Evolutionary conservation across 257 asterid genomes (phyloP).

Genomic region (Scutellaria galericulata): DNA sequence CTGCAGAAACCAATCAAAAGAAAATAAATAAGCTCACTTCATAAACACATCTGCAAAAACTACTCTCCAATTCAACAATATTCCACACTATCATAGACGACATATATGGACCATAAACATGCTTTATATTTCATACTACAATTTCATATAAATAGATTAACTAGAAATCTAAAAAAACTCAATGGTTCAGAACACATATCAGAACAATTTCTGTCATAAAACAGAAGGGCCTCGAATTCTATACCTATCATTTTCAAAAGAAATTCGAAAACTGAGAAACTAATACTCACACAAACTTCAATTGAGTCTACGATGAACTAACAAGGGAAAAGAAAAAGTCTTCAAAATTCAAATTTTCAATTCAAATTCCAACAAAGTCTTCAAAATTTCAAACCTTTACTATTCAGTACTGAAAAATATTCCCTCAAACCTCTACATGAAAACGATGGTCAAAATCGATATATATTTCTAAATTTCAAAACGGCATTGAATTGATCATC

Average conservation of each 20-base stretch:
- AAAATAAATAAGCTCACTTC: slow-evolving; percentile 18
- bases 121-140: neutral
- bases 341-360: neutral
- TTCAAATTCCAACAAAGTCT: neutral
- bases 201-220: slow-evolving; percentile 1
- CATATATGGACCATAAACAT: neutral
- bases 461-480: neutral
- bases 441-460: neutral
- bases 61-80: slow-evolving; percentile 10
- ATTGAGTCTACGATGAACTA: neutral
- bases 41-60: neutral
- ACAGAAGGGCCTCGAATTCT: slow-evolving; percentile 2
- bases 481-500: neutral
- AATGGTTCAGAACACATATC: slow-evolving; percentile 5
- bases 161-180: neutral
- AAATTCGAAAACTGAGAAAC: neutral
- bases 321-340: neutral
- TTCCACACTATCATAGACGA: slow-evolving; percentile 6
- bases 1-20: slow-evolving; percentile 53
- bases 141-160: slow-evolving; percentile 10
- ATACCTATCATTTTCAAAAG: neutral
- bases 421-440: slow-evolving; percentile 11
- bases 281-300: neutral
- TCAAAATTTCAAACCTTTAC: neutral
- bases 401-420: neutral